Percentiles rank a stretch among this genome's conserved stretches.
Evolutionary conservation across 805 yeast genomes (phyloP).

Genomic region (Sugiyamaella marilandica): DNA sequence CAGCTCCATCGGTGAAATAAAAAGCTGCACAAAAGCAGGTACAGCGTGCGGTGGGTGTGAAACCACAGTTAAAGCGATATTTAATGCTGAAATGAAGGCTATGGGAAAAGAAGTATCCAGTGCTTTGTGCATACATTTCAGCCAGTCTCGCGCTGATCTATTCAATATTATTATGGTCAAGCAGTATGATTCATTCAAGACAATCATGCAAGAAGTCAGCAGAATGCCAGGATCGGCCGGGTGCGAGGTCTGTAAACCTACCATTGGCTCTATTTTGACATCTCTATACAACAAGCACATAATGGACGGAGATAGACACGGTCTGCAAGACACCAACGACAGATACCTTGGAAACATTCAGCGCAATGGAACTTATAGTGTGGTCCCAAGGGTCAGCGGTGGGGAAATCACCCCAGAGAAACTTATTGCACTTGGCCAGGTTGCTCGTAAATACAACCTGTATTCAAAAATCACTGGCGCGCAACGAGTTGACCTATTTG

Average conservation of each 20-base stretch:
- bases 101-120: slow-evolving; percentile 34
- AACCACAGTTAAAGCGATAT: slow-evolving; percentile 35
- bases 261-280: slow-evolving; percentile 35
- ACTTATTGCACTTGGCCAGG: slow-evolving; percentile 19
- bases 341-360: slow-evolving; percentile 37
- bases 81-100: slow-evolving; percentile 35
- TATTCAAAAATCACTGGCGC: slow-evolving; percentile 9
- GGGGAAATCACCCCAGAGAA: slow-evolving; percentile 40
- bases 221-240: slow-evolving; percentile 30
- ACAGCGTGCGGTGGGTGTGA: slow-evolving; percentile 41
- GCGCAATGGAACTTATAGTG: slow-evolving; percentile 37
- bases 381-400: slow-evolving; percentile 37
- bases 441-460: slow-evolving; percentile 7
- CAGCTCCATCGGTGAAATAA: slow-evolving; percentile 32
- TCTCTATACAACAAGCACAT: slow-evolving; percentile 34
- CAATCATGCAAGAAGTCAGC: slow-evolving; percentile 32
- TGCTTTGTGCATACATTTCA: slow-evolving; percentile 35
- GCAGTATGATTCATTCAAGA: slow-evolving; percentile 28
- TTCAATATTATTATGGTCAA: slow-evolving; percentile 36
- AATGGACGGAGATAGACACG: slow-evolving; percentile 32
- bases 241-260: slow-evolving; percentile 38
- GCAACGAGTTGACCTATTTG: slow-evolving; percentile 7
- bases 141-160: slow-evolving; percentile 34
- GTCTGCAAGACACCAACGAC: slow-evolving; percentile 38
- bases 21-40: slow-evolving; percentile 37